Base-by-base conservation (phyloP, 805 yeast species). In the Lipomyces yamanashiensis region DNA sequence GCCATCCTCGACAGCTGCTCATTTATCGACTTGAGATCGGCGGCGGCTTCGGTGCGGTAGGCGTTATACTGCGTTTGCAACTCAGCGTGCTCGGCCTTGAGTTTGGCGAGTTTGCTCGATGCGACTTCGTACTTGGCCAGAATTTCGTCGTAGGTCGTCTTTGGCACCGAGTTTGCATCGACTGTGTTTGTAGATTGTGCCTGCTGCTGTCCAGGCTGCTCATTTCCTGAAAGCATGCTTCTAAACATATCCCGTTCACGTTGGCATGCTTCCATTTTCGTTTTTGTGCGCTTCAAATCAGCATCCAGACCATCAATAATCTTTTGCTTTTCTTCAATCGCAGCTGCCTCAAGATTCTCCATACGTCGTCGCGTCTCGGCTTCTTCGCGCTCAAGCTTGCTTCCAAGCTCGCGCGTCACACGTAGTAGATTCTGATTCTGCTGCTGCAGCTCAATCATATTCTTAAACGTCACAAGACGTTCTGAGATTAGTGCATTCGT, bases 231-330 rank as follows among this genome's bases (percentile, higher is more conserved):
- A 12, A 71, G 59, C 67, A 72, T 73, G 59, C 70, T 70, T 70
- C 85, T 81, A 70, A 87, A 81, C 77, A 86, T 84, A 69, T 92
- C 96, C 60, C 92, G 82, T 73, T 90, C 96, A 65, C 85, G 82
- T 3, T 81, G 76, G 1, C 84, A 80, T 1, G 87, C 81, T 10
- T 79, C 82, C 49, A 86, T 74, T 71, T 84, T 85, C 1, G 80
- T 72, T 66, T 83, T 84, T 9, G 85, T 72, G 17, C 81, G 77
- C 21, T 80, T 78, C 44, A 89, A 48, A 44, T 74, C 74, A 0
- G 61, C 58, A 43, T 73, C 71, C 28, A 78, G 70, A 15, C 55
- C 40, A 39, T 68, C 71, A 39, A 78, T 73, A 3, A 77, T 73
- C 48, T 69, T 65, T 39, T 73, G 73, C 28, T 80, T 80, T 57